Evolutionary conservation across 2,329 filamentous ascomycete species (phyloP).

Genomic region (Mycosphaerella arachidis): DNA sequence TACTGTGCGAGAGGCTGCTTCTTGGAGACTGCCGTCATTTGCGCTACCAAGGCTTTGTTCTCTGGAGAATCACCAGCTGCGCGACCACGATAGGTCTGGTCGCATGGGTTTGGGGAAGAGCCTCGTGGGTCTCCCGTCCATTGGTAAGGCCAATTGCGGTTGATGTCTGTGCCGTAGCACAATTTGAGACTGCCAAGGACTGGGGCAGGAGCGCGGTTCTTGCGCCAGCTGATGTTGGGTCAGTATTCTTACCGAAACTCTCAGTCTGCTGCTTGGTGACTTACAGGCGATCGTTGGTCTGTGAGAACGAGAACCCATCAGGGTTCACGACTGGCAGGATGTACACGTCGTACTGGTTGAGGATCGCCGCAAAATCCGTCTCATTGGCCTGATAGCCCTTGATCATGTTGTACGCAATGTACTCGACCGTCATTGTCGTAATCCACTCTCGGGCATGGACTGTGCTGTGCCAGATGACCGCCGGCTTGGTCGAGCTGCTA

Average conservation of each 20-base stretch:
- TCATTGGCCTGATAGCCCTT: slow-evolving; percentile 21
- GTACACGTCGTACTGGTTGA: slow-evolving; percentile 24
- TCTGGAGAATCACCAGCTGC: slow-evolving; percentile 47
- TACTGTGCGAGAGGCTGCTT: slow-evolving; percentile 55
- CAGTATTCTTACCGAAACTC: neutral
- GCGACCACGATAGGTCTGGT: slow-evolving; percentile 43
- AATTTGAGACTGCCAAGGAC: slow-evolving; percentile 33
- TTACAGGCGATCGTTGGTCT: slow-evolving; percentile 50
- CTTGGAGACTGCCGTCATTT: slow-evolving; percentile 42
- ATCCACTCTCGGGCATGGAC: slow-evolving; percentile 27
- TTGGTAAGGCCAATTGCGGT: slow-evolving; percentile 54
- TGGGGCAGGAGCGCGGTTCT: slow-evolving; percentile 47
- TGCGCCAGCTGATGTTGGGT: slow-evolving; percentile 48
- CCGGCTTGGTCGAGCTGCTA: slow-evolving; percentile 17
- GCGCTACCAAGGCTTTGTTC: slow-evolving; percentile 47
- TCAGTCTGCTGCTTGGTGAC: neutral
- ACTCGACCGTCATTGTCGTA: slow-evolving; percentile 26
- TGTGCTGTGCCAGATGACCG: slow-evolving; percentile 23
- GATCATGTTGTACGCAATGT: slow-evolving; percentile 24
- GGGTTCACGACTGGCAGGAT: slow-evolving; percentile 25
- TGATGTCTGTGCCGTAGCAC: slow-evolving; percentile 52
- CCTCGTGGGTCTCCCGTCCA: slow-evolving; percentile 47
- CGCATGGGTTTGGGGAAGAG: slow-evolving; percentile 50
- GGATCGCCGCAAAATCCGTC: slow-evolving; percentile 12
- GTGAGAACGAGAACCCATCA: slow-evolving; percentile 55